Percentiles rank a stretch among this genome's conserved stretches.
Conservation (phyloP, 1,139 yeast species). For the Sugiyamaella xylanicola region DNA sequence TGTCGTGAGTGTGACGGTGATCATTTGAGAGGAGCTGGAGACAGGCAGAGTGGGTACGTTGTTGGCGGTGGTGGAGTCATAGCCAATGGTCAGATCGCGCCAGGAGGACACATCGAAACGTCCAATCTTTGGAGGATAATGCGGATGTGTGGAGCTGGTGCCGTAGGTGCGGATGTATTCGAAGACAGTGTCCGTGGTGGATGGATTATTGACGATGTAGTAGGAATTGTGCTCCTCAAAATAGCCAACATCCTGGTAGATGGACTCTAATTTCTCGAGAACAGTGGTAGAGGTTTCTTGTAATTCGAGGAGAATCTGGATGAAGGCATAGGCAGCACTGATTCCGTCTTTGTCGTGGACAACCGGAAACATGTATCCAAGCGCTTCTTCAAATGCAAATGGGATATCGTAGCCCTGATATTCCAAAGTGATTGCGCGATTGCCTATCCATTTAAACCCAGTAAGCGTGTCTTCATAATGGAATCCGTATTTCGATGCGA, state of each 20-base stretch:
- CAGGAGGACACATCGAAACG: conserved; percentile 58
- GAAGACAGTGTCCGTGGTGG: conserved; percentile 57
- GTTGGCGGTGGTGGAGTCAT: conserved; percentile 65
- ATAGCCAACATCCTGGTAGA: conserved; percentile 71
- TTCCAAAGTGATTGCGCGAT: conserved; percentile 75
- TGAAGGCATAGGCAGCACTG: conserved; percentile 75
- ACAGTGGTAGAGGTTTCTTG: conserved; percentile 41
- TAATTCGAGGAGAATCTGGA: conserved; percentile 59
- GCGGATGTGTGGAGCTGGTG: conserved; percentile 3
- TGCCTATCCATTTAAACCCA: conserved; percentile 98
- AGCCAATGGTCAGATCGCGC: conserved; percentile 86
- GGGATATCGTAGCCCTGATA: conserved; percentile 68
- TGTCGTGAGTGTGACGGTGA: conserved; percentile 54
- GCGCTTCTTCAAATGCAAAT: conserved; percentile 93
- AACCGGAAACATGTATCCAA: conserved; percentile 88
- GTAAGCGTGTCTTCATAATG: conserved; percentile 80
- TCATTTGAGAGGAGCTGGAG: conserved; percentile 80
- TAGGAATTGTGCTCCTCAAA: conserved; percentile 87
- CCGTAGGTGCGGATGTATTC: conserved; percentile 45
- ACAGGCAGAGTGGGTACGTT: conserved; percentile 66
- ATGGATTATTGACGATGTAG: conserved; percentile 63
- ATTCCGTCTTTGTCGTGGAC: conserved; percentile 95
- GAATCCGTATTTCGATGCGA: conserved; percentile 67
- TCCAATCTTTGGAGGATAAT: conserved; percentile 53
- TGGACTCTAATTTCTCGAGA: conserved; percentile 55